Conservation (phyloP, 495 filamentous ascomycete genomes). For the Penicillium malachiteum region DNA sequence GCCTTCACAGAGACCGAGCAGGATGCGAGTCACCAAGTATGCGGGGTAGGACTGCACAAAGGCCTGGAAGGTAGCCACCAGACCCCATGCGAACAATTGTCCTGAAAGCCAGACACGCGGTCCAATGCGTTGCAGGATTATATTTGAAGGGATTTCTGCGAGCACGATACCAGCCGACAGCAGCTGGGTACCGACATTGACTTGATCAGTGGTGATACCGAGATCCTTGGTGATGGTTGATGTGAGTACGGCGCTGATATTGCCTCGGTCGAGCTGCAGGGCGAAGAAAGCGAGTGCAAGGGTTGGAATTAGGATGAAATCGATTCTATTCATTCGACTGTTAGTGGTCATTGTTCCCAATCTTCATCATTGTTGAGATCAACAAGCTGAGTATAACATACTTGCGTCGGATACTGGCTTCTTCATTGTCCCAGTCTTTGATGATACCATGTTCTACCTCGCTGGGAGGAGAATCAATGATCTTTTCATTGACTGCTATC, state of each 20-base stretch:
- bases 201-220: conserved; percentile 54
- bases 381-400: conserved; percentile 10
- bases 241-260: conserved; percentile 51
- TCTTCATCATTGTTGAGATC: not conserved
- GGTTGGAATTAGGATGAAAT: conserved; percentile 52
- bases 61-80: conserved; percentile 58
- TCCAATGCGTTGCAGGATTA: conserved; percentile 55
- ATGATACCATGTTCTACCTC: conserved; percentile 22
- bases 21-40: conserved; percentile 51
- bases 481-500: conserved; percentile 7
- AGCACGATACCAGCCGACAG: conserved; percentile 57
- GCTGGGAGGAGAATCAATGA: conserved; percentile 11
- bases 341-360: not conserved
- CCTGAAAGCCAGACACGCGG: conserved; percentile 53
- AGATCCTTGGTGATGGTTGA: conserved; percentile 53
- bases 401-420: conserved; percentile 31
- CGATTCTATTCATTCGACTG: conserved; percentile 37
- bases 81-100: conserved; percentile 59
- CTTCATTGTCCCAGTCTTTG: conserved; percentile 36
- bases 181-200: conserved; percentile 57
- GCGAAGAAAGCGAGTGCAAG: conserved; percentile 58
- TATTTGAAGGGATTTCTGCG: conserved; percentile 57
- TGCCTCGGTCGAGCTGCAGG: conserved; percentile 55
- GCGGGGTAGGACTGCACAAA: conserved; percentile 53
- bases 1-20: conserved; percentile 57